These are phyloP conservation scores for Echites panduratus DNA, from an alignment of 257 asterid species.

Conservation along the genomic window DNA sequence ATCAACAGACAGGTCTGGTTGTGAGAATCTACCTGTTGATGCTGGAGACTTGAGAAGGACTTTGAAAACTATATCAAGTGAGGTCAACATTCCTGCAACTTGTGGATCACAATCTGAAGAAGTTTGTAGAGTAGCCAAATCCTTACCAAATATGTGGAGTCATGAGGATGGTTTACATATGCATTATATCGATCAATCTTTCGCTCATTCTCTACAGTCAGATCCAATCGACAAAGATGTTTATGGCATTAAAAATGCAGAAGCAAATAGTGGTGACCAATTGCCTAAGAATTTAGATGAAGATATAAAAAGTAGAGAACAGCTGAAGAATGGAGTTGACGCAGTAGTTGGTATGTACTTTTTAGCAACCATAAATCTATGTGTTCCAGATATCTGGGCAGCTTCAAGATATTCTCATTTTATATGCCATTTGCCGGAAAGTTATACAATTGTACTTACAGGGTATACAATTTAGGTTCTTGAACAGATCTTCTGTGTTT, in stretches of 20 bases:
- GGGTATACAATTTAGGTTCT: not conserved
- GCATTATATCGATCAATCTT: conserved; percentile 16
- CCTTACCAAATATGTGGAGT: conserved; percentile 57
- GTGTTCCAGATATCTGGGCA: not conserved
- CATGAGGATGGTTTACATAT: conserved; percentile 24
- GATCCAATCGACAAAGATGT: not conserved
- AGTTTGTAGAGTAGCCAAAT: conserved; percentile 38
- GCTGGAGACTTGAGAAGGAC: conserved; percentile 23
- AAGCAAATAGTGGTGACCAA: conserved; percentile 17
- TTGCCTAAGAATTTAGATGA: conserved; percentile 23
- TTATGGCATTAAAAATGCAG: conserved; percentile 6
- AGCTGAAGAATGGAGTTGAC: conserved; percentile 27
- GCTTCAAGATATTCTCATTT: not conserved
- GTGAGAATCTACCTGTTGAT: conserved; percentile 26
- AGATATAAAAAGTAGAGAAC: conserved; percentile 20
- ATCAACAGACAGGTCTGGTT: conserved; percentile 32
- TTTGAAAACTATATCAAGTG: conserved; percentile 42
- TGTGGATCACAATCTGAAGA: conserved; percentile 29
- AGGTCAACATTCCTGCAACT: conserved; percentile 31
- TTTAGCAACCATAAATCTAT: not conserved
- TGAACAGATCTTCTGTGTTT: not conserved
- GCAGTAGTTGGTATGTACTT: conserved; percentile 43
- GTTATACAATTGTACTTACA: not conserved
- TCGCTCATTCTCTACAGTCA: not conserved
- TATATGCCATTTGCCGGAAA: conserved; percentile 9